Percentiles rank a stretch among this genome's conserved stretches.
phyloP scores from a whole-genome alignment of 768 basidiomycete species.

The Porphyrellus cyaneotinctus region DNA sequence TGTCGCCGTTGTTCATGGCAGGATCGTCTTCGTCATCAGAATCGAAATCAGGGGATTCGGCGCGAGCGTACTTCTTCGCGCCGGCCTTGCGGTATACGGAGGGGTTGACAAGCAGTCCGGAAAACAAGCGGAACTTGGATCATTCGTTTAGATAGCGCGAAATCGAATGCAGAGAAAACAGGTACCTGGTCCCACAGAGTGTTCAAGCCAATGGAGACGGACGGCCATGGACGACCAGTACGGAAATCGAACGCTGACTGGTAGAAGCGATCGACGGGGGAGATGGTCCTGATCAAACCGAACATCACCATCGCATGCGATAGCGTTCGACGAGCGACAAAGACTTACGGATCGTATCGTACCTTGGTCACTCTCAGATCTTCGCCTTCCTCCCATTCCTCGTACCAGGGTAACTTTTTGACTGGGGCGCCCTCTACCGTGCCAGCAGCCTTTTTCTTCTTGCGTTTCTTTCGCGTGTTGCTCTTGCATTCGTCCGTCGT shows the following conservation, averaged over 20 bases:
- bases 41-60: slow-evolving; percentile 34
- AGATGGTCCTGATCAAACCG: slow-evolving; percentile 34
- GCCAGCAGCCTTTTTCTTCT: slow-evolving; percentile 32
- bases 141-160: slow-evolving; percentile 3
- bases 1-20: slow-evolving; percentile 4
- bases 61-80: slow-evolving; percentile 28
- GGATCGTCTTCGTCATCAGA: slow-evolving; percentile 27
- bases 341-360: slow-evolving; percentile 51
- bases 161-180: background rate
- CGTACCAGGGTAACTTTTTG: slow-evolving; percentile 52
- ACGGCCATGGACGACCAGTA: slow-evolving; percentile 37
- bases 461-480: slow-evolving; percentile 49
- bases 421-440: slow-evolving; percentile 11
- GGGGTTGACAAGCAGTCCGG: slow-evolving; percentile 51
- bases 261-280: slow-evolving; percentile 52
- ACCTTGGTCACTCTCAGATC: slow-evolving; percentile 38
- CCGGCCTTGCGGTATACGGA: slow-evolving; percentile 33
- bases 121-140: slow-evolving; percentile 55
- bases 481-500: slow-evolving; percentile 53
- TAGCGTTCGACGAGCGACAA: background rate
- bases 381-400: slow-evolving; percentile 68
- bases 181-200: slow-evolving; percentile 64
- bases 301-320: background rate
- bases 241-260: slow-evolving; percentile 59
- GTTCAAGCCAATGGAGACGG: slow-evolving; percentile 28